A percentile compares a stretch with the other conserved stretches of the same genome.
Conservation (phyloP, 768 basidiomycete species). For the Leccinum barrowsii region DNA sequence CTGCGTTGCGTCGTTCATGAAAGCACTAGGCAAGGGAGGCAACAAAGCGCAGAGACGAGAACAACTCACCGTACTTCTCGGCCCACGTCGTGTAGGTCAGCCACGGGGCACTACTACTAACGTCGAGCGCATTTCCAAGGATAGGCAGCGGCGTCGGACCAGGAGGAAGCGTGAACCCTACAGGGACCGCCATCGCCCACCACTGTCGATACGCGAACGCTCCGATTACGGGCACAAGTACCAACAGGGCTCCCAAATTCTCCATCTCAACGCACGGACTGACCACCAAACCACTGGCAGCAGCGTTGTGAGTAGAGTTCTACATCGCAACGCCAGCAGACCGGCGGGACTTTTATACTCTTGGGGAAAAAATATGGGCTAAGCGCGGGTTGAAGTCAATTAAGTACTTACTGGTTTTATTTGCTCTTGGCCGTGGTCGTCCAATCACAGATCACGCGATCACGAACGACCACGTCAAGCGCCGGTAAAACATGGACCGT, state of each 20-base stretch:
- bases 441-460: no score
- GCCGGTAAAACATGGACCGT: no score
- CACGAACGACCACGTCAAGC: no score
- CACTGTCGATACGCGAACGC: neutral
- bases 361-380: no score
- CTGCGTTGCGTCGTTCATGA: neutral
- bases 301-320: no score
- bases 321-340: neutral
- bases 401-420: no score
- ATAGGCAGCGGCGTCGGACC: constrained; percentile 11
- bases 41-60: neutral
- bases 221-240: neutral
- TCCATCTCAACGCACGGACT: neutral
- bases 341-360: neutral
- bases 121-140: constrained; percentile 10
- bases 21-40: neutral
- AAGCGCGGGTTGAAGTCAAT: no score
- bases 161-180: constrained; percentile 6
- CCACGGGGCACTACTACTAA: constrained; percentile 6
- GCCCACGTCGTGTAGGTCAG: constrained; percentile 15
- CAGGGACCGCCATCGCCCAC: neutral
- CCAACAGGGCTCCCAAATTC: neutral
- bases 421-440: no score
- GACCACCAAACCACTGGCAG: neutral
- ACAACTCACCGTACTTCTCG: constrained; percentile 6